Percentiles rank a stretch among this genome's conserved stretches.
phyloP scores from a whole-genome alignment of 805 yeast genomes.

The Ogataea polymorpha region DNA sequence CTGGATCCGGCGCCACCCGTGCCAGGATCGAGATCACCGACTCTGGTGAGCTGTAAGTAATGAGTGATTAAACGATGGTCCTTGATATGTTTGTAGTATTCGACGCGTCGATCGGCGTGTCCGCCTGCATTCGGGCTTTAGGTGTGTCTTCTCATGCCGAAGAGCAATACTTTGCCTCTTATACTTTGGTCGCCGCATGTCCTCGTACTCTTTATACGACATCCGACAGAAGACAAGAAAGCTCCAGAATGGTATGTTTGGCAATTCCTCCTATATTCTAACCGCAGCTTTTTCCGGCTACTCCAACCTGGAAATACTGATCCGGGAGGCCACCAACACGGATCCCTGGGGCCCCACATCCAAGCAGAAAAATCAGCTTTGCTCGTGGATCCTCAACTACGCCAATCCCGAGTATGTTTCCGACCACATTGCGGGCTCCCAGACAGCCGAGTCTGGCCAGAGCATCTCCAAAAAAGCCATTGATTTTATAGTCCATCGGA shows the following conservation, averaged over 20 bases:
- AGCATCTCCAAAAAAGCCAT: conserved; percentile 21
- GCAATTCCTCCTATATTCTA: background rate
- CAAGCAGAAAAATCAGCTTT: conserved; percentile 36
- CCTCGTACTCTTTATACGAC: conserved; percentile 24
- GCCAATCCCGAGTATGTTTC: conserved; percentile 13
- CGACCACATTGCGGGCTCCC: conserved; percentile 6
- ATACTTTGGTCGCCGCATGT: conserved; percentile 1
- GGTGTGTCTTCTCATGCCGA: background rate
- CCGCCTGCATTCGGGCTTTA: background rate
- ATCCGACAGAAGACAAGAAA: conserved; percentile 32
- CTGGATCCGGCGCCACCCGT: conserved; percentile 48
- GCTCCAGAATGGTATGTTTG: conserved; percentile 32
- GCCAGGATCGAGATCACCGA: conserved; percentile 53
- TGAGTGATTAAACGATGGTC: conserved; percentile 1
- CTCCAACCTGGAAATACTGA: conserved; percentile 29
- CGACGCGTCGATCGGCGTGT: conserved; percentile 1
- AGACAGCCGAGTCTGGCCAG: conserved; percentile 8
- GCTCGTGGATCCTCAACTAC: conserved; percentile 20
- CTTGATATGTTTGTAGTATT: background rate
- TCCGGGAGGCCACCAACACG: conserved; percentile 46
- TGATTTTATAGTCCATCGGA: conserved; percentile 19
- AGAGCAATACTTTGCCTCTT: conserved; percentile 2
- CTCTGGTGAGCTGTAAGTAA: conserved; percentile 52
- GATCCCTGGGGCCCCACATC: conserved; percentile 54
- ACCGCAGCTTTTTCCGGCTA: conserved; percentile 29